phyloP scores from a whole-genome alignment of 495 filamentous ascomycete species.

The Clavariopsis aquatica region DNA sequence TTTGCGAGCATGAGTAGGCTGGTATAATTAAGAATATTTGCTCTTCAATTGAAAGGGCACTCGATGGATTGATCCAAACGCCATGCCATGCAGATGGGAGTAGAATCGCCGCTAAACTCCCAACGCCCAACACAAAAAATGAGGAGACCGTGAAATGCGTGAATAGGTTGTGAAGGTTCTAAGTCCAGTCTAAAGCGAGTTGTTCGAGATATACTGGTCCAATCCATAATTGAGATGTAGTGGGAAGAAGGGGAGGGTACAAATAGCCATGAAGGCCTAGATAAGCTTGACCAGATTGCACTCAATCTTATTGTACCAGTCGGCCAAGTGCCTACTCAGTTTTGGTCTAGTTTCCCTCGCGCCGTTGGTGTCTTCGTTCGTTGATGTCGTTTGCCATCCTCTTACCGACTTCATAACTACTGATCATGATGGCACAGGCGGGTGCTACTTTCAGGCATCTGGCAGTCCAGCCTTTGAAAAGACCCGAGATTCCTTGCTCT shows the following conservation, averaged over 20 bases:
- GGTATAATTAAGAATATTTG: slow-evolving; percentile 4
- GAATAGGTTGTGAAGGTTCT: no score
- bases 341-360: not conserved
- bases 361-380: slow-evolving; percentile 50
- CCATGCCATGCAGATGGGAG: not conserved
- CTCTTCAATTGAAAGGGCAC: not conserved
- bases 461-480: slow-evolving; percentile 89
- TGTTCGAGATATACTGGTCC: no score
- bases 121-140: not conserved
- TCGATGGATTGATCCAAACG: not conserved
- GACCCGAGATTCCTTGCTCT: slow-evolving; percentile 73
- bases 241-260: no score
- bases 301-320: no score
- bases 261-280: no score
- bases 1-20: not conserved
- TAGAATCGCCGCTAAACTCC: slow-evolving; percentile 7
- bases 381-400: slow-evolving; percentile 79
- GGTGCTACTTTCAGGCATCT: slow-evolving; percentile 92
- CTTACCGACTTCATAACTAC: slow-evolving; percentile 94
- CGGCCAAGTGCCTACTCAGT: no score
- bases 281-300: no score
- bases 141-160: no score
- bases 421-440: slow-evolving; percentile 99
- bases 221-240: no score
- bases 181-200: no score